Evolutionary conservation across 257 asterid genomes (phyloP), one percentile per base, ranked within the genome.

Genomic region (Capsicum pubescens): DNA sequence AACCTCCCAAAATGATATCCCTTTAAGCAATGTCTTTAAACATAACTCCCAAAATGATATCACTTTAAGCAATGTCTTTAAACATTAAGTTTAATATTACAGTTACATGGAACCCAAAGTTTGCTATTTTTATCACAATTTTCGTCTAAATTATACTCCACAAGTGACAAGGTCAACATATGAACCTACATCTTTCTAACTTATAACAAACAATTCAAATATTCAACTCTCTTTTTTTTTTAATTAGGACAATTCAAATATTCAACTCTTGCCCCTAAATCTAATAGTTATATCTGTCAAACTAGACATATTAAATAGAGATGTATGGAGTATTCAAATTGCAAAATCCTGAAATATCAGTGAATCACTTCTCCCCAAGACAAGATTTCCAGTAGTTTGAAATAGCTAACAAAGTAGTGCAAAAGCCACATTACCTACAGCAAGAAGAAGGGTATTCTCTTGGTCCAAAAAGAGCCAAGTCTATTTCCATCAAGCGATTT

Each of bases 391-490:
- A 26, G 48, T 14, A 52, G 48, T 48, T 76, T 76, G 26, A 26
- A 76, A 52, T 52, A 48, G 61, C 17, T 76, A 76, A 26, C 8
- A 5, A 76, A 52, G 50, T 26, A 26, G 21, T 54, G 15, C 15
- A 76, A 76, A 68, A 26, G 44, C 48, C 81, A 76, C 60, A 52
- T 76, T 76, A 76, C 39, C 48, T 55, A 0, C 21, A 54, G 26
- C 46, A 55, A 76, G 58, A 54, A 26, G 46, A 52, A 26, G 48
- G 26, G 17, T 52, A 26, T 32, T 52, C 5, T 54, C 14, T 76
- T 74, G 58, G 81, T 26, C 48, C 44, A 32, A 54, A 52, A 76
- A 76, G 48, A 26, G 81, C 81, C 61, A 76, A 19, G 64, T 76
- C 81, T 54, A 76, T 54, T 26, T 55, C 26, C 81, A 8, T 17